Evolutionary conservation across 176 grass and related monocot genomes (phyloP).

Genomic region (Pontederia paniculata): DNA sequence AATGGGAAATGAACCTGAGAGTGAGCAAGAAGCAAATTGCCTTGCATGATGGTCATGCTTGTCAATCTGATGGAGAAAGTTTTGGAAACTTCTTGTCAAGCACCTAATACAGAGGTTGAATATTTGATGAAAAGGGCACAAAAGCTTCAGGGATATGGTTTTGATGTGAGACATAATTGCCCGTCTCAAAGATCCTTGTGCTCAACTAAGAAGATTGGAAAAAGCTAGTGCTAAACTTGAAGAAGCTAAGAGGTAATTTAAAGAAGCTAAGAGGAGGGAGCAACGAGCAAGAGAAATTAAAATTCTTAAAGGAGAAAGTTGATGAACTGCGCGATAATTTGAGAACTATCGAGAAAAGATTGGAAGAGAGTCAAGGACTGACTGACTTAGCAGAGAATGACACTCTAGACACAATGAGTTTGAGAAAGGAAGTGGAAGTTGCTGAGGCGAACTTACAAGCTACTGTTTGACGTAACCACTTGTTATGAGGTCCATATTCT

Average conservation of each 20-base stretch:
- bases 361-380: slow-evolving; percentile 25
- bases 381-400: slow-evolving; percentile 7
- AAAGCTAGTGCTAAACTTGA: slow-evolving; percentile 34
- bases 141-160: slow-evolving; percentile 31
- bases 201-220: slow-evolving; percentile 29
- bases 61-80: slow-evolving; percentile 32
- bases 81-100: slow-evolving; percentile 41
- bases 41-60: slow-evolving; percentile 37
- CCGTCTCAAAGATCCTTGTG: slow-evolving; percentile 43
- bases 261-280: slow-evolving; percentile 32
- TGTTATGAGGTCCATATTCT: no score
- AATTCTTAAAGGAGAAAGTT: slow-evolving; percentile 32
- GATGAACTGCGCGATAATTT: slow-evolving; percentile 36
- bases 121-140: slow-evolving; percentile 28
- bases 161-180: slow-evolving; percentile 47
- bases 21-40: slow-evolving; percentile 24
- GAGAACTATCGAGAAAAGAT: slow-evolving; percentile 35
- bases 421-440: slow-evolving; percentile 44
- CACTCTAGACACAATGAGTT: slow-evolving; percentile 19
- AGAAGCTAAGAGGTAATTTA: slow-evolving; percentile 26
- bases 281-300: slow-evolving; percentile 19
- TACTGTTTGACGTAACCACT: neutral
- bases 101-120: slow-evolving; percentile 24
- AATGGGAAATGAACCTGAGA: neutral
- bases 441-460: slow-evolving; percentile 33